Evolutionary conservation across 306 rosid species (phyloP).

Genomic region (Trifolium pratense): DNA sequence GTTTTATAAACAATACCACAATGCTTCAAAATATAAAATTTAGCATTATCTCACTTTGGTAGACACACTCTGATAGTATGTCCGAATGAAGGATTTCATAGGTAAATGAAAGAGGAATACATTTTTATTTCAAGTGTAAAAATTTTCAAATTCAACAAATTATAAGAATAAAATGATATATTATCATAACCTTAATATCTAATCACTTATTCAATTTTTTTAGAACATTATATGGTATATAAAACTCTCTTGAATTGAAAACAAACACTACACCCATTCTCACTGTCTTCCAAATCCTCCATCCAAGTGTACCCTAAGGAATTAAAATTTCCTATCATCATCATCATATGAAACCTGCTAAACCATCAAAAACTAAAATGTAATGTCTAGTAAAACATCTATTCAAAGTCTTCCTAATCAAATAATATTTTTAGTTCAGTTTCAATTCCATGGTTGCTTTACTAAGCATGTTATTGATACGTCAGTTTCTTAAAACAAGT

Average conservation of each 20-base stretch:
- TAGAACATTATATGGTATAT: neutral
- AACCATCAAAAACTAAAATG: constrained; percentile 13
- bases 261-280: neutral
- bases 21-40: neutral
- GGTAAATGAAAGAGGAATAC: neutral
- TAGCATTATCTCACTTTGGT: neutral
- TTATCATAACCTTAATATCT: neutral
- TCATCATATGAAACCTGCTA: constrained; percentile 30
- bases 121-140: neutral
- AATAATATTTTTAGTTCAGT: neutral
- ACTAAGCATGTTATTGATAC: constrained; percentile 25
- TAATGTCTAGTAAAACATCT: constrained; percentile 2
- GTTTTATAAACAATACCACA: constrained; percentile 24
- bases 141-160: neutral
- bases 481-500: constrained; percentile 15
- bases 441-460: constrained; percentile 11
- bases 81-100: neutral
- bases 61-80: neutral
- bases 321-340: constrained; percentile 26
- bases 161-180: neutral
- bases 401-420: constrained; percentile 15
- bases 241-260: neutral
- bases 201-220: neutral
- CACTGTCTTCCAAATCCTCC: neutral
- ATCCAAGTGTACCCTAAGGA: neutral